Evolutionary conservation across 2,329 filamentous ascomycete species (phyloP).

Genomic region (Cladosporium colombiae): DNA sequence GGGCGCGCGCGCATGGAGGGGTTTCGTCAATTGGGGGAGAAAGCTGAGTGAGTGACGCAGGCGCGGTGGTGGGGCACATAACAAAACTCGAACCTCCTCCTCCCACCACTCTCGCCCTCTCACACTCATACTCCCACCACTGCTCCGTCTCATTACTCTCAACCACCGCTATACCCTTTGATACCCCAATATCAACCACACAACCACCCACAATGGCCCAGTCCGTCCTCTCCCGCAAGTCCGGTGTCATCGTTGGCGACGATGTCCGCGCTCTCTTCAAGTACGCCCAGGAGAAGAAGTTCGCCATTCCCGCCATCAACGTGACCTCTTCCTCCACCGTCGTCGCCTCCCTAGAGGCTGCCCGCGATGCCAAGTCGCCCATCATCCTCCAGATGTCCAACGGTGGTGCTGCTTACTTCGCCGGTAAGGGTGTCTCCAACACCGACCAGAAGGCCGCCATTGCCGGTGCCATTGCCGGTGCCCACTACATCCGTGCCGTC

Average conservation of each 20-base stretch:
- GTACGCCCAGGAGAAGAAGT: slow-evolving; percentile 83
- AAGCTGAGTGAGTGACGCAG: slow-evolving; percentile 7
- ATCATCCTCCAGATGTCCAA: slow-evolving; percentile 93
- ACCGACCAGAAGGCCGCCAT: slow-evolving; percentile 84
- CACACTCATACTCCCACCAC: not conserved
- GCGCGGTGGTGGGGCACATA: slow-evolving; percentile 15
- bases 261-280: slow-evolving; percentile 67
- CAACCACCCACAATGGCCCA: slow-evolving; percentile 29
- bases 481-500: slow-evolving; percentile 88
- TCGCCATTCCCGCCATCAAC: slow-evolving; percentile 75
- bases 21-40: slow-evolving; percentile 2
- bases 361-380: slow-evolving; percentile 85
- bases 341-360: slow-evolving; percentile 88
- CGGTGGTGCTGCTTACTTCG: slow-evolving; percentile 73
- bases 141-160: not conserved
- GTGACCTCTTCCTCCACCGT: slow-evolving; percentile 89
- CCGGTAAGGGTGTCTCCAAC: slow-evolving; percentile 72
- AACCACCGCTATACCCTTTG: not conserved
- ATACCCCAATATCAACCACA: slow-evolving; percentile 8
- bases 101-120: slow-evolving; percentile 3
- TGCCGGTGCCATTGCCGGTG: slow-evolving; percentile 81
- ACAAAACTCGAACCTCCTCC: slow-evolving; percentile 18
- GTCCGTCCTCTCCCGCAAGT: slow-evolving; percentile 36
- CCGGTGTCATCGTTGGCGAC: slow-evolving; percentile 43
- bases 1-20: slow-evolving; percentile 1